A percentile compares a stretch with the other conserved stretches of the same genome.
phyloP scores from a whole-genome alignment of 106 monocot genomes.

The Apostasia shenzhenica region DNA sequence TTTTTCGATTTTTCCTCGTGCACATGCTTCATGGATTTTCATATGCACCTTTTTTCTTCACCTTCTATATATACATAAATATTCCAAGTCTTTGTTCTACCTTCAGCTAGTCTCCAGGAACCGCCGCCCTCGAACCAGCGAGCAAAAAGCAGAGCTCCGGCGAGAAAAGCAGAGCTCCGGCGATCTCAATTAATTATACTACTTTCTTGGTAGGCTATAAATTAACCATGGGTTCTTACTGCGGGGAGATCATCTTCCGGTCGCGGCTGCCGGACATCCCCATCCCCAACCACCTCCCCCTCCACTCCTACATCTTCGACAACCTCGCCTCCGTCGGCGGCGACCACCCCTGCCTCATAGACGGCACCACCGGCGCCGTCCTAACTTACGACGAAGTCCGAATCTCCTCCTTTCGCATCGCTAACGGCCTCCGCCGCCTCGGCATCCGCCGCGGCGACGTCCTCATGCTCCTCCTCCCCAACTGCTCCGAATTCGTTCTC shows the following conservation, averaged over 20 bases:
- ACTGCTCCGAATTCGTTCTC: conserved; percentile 63
- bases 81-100: too few species aligned
- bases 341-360: conserved; percentile 57
- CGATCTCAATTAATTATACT: too few species aligned
- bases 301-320: conserved; percentile 76
- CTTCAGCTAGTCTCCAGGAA: too few species aligned
- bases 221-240: conserved; percentile 26
- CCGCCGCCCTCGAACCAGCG: too few species aligned
- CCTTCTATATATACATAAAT: too few species aligned
- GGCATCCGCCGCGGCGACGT: conserved; percentile 47
- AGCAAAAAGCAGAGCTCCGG: too few species aligned
- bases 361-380: conserved; percentile 42
- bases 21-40: too few species aligned
- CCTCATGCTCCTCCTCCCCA: conserved; percentile 69
- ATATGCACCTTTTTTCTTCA: too few species aligned
- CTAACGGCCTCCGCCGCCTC: conserved; percentile 32
- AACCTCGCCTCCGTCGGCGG: conserved; percentile 23
- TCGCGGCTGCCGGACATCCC: conserved; percentile 71
- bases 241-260: conserved; percentile 52
- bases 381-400: conserved; percentile 50
- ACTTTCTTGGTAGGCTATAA: too few species aligned
- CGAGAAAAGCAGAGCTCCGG: too few species aligned
- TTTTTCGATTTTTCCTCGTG: too few species aligned
- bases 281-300: conserved; percentile 53
- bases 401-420: conserved; percentile 26